Percentiles rank a stretch among this genome's conserved stretches.
Conservation (phyloP, 192 early-diverging fungal species). For the Oehlia diaphana region DNA sequence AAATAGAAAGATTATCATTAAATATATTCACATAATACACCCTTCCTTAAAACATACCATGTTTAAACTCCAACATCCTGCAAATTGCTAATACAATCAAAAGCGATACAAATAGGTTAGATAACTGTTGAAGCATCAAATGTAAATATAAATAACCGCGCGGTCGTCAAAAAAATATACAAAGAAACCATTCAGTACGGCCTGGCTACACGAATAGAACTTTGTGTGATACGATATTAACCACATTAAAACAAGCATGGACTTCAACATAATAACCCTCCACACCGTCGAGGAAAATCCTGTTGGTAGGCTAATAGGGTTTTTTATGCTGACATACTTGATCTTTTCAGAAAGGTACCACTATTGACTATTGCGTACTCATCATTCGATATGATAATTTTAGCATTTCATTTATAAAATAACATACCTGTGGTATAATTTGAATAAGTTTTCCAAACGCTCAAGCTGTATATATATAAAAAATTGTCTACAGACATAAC, state of each 20-base stretch:
- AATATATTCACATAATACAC: neutral
- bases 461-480: too few relatives aligned
- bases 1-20: neutral
- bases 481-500: too few relatives aligned
- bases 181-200: conserved; percentile 2
- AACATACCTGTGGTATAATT: neutral
- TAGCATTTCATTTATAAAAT: neutral
- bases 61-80: conserved; percentile 7
- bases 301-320: neutral
- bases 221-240: conserved; percentile 10
- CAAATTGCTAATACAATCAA: conserved; percentile 18
- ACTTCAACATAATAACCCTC: conserved; percentile 10
- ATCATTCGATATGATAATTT: neutral
- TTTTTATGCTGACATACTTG: neutral
- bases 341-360: neutral
- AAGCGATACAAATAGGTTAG: conserved; percentile 18
- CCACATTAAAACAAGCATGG: neutral
- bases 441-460: neutral
- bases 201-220: conserved; percentile 3
- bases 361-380: conserved; percentile 3
- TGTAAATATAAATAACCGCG: neutral
- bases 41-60: conserved; percentile 6
- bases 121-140: conserved; percentile 10
- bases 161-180: conserved; percentile 5
- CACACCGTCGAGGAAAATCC: neutral